These are phyloP conservation scores for Phytopythium delawarense DNA, from an alignment of 352 stramenopile species.

Conservation along the genomic window DNA sequence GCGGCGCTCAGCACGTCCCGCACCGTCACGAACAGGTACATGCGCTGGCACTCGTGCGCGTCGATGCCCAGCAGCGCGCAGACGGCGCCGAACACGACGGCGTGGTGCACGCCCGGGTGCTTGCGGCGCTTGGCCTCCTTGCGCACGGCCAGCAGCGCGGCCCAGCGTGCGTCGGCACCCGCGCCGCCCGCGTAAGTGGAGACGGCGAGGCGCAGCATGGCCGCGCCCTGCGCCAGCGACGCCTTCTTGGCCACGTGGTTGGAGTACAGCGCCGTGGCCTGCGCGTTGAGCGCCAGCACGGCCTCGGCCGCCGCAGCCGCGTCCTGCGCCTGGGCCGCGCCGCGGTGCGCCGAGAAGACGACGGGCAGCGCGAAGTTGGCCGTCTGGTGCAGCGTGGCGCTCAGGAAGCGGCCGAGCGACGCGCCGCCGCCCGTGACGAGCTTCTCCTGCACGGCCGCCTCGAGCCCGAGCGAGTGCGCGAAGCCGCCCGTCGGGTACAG, in stretches of 20 bases:
- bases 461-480: conserved; percentile 74
- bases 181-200: conserved; percentile 35
- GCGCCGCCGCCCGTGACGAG: conserved; percentile 28
- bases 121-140: conserved; percentile 46
- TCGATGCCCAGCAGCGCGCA: conserved; percentile 52
- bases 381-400: conserved; percentile 58
- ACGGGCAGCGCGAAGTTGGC: conserved; percentile 73
- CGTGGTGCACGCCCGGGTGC: conserved; percentile 56
- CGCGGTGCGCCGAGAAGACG: conserved; percentile 51
- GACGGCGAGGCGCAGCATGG: conserved; percentile 61
- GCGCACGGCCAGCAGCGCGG: conserved; percentile 37
- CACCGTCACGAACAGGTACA: conserved; percentile 75
- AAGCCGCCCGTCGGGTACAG: conserved; percentile 81
- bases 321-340: conserved; percentile 3
- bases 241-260: conserved; percentile 81
- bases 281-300: conserved; percentile 49
- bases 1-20: conserved; percentile 75
- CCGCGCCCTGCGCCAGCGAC: conserved; percentile 65
- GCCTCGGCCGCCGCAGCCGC: conserved; percentile 22
- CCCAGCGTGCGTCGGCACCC: conserved; percentile 19
- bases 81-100: conserved; percentile 62
- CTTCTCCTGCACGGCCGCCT: conserved; percentile 70
- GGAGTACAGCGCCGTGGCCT: conserved; percentile 51
- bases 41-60: conserved; percentile 47
- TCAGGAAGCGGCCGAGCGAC: conserved; percentile 57